Base-by-base conservation (phyloP, 176 grass and related monocot genomes). In the Aegilops speltoides region DNA sequence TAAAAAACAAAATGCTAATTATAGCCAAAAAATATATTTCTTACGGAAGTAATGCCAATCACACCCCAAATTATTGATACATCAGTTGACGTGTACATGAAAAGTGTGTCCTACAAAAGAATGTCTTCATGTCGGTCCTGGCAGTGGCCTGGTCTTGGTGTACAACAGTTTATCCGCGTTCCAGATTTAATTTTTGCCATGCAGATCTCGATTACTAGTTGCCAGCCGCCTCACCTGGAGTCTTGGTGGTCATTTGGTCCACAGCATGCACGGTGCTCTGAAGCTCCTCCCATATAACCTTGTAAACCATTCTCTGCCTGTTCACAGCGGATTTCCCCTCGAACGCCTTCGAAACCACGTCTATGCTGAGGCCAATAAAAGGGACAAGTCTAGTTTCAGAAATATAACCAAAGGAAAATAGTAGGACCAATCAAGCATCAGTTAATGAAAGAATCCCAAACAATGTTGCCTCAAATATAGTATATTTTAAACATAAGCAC, bases 231-330 rank as follows among this genome's bases (percentile, higher is more conserved):
- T 98, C 96, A 34, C 85, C 75, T 40, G 92, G 96, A 3, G 96
- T 98, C 68, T 87, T 90, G 70, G 96, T 96, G 12, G 88, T 94
- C 96, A 98, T 98, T 80, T 98, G 86, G 77, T 98, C 93, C 48
- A 98, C 96, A 31, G 96, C 96, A 85, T 98, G 96, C 76, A 98
- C 86, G 2, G 84, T 92, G 85, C 88, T 91, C 67, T 98, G 91
- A 75, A 98, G 93, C 88, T 98, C 96, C 70, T 93, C 92, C 96
- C 96, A 96, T 89, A 96, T 98, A 70, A 87, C 96, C 85, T 98
- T 94, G 82, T 98, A 98, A 57, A 98, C 96, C 96, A 98, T 95
- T 85, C 93, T 94, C 82, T 98, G 96, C 79, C 96, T 90, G 77
- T 95, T 94, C 79, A 98, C 91, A 16, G 91, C 57, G 52, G 93